Conservation (phyloP, 1,284 basidiomycete species). For the Rhodotorula sp. region DNA sequence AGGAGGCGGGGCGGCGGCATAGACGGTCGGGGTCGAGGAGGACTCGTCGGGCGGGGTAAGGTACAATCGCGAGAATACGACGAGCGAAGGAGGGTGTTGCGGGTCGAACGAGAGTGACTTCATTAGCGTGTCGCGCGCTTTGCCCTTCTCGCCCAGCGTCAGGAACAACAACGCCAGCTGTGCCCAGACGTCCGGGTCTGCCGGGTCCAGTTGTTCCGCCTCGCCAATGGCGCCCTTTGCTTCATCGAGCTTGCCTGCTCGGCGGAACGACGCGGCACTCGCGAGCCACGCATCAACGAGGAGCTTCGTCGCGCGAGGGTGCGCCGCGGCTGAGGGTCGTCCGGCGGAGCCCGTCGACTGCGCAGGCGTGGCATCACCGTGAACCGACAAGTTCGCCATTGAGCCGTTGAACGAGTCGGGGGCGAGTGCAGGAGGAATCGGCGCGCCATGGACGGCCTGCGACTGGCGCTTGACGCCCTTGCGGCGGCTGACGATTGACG, state of each 20-base stretch:
- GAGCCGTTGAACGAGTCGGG: background rate
- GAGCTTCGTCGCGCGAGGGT: slow-evolving; percentile 64
- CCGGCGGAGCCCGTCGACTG: background rate
- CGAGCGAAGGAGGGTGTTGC: slow-evolving; percentile 69
- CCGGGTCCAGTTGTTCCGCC: slow-evolving; percentile 67
- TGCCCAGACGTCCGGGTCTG: slow-evolving; percentile 53
- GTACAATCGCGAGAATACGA: slow-evolving; percentile 73
- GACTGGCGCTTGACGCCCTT: slow-evolving; percentile 1
- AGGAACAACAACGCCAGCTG: slow-evolving; percentile 8
- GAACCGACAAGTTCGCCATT: slow-evolving; percentile 45
- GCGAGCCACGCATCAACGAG: slow-evolving; percentile 89
- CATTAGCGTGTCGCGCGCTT: slow-evolving; percentile 5
- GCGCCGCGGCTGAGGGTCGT: background rate
- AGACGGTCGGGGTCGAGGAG: background rate
- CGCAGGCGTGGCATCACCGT: background rate
- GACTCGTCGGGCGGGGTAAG: slow-evolving; percentile 51
- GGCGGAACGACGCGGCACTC: slow-evolving; percentile 87
- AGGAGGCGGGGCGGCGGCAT: background rate
- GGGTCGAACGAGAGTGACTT: slow-evolving; percentile 46
- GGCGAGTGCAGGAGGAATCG: background rate
- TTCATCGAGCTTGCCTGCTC: slow-evolving; percentile 84
- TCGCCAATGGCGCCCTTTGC: slow-evolving; percentile 88
- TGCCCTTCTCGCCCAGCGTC: background rate
- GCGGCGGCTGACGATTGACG: slow-evolving; percentile 4
- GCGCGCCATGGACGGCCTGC: background rate